phyloP scores from a whole-genome alignment of 768 basidiomycete genomes.

The Candolleomyces aberdarensis region DNA sequence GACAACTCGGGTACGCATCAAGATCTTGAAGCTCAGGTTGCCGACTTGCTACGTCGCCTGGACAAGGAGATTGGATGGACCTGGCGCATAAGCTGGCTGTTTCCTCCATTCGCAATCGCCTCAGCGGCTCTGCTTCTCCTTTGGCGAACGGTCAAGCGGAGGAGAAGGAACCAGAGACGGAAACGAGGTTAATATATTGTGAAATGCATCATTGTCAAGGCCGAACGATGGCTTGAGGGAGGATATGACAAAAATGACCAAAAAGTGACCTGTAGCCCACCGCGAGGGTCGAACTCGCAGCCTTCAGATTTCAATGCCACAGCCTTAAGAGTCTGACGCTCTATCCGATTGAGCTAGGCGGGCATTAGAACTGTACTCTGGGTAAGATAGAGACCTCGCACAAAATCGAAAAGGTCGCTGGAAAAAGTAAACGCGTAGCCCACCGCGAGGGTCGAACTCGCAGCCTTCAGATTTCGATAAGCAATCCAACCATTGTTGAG shows the following conservation, averaged over 20 bases:
- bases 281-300: constrained; percentile 86
- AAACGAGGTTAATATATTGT: not conserved
- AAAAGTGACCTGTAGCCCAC: constrained; percentile 48
- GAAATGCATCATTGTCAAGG: no score
- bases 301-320: constrained; percentile 55
- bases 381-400: no score
- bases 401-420: no score
- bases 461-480: constrained; percentile 64
- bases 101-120: constrained; percentile 52
- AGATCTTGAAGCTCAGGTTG: constrained; percentile 62
- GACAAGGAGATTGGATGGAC: constrained; percentile 49
- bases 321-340: constrained; percentile 48
- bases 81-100: constrained; percentile 60
- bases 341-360: constrained; percentile 62
- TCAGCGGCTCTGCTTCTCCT: constrained; percentile 34
- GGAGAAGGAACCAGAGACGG: not conserved
- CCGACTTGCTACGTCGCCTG: constrained; percentile 39
- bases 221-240: no score
- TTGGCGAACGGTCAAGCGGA: constrained; percentile 17
- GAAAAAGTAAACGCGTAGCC: constrained; percentile 37
- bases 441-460: constrained; percentile 85
- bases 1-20: constrained; percentile 81
- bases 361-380: constrained; percentile 20
- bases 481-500: not conserved
- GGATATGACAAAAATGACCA: not conserved